Evolutionary conservation across 2,329 filamentous ascomycete species (phyloP).

Genomic region (Colletotrichum coccodes): DNA sequence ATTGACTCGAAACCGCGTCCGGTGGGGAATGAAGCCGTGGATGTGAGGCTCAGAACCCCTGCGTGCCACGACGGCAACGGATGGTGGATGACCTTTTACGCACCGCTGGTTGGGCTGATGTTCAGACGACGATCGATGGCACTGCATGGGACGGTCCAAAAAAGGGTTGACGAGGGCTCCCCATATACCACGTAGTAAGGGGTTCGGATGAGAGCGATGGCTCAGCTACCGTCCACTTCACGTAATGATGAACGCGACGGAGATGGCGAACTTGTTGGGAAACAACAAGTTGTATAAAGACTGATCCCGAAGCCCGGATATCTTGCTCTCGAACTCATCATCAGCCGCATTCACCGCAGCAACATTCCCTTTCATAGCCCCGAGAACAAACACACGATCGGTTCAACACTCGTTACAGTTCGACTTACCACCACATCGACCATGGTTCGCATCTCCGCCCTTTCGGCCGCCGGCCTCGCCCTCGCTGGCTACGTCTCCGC

Average conservation of each 20-base stretch:
- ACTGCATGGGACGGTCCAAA: slow-evolving; percentile 11
- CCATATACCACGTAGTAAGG: background rate
- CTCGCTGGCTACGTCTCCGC: slow-evolving; percentile 40
- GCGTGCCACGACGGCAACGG: slow-evolving; percentile 12
- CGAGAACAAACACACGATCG: background rate
- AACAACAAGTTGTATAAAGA: slow-evolving; percentile 18
- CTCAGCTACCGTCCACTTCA: slow-evolving; percentile 12
- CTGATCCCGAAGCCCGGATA: background rate
- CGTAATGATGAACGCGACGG: background rate
- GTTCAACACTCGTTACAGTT: slow-evolving; percentile 3
- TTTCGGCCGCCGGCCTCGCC: slow-evolving; percentile 24
- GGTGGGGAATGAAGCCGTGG: slow-evolving; percentile 6
- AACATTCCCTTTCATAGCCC: slow-evolving; percentile 7
- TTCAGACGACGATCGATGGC: background rate
- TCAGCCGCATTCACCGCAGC: slow-evolving; percentile 14
- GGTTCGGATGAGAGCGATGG: slow-evolving; percentile 8
- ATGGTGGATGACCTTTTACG: slow-evolving; percentile 25
- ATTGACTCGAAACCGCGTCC: slow-evolving; percentile 7
- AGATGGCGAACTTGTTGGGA: background rate
- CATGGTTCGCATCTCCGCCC: slow-evolving; percentile 19
- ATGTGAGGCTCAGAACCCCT: slow-evolving; percentile 23
- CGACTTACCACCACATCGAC: background rate
- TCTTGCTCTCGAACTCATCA: background rate
- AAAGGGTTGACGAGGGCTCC: slow-evolving; percentile 8
- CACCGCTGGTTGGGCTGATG: slow-evolving; percentile 14